These are phyloP conservation scores for Diaporthe caulivora DNA, from an alignment of 2,329 filamentous ascomycete species.

Conservation along the genomic window DNA sequence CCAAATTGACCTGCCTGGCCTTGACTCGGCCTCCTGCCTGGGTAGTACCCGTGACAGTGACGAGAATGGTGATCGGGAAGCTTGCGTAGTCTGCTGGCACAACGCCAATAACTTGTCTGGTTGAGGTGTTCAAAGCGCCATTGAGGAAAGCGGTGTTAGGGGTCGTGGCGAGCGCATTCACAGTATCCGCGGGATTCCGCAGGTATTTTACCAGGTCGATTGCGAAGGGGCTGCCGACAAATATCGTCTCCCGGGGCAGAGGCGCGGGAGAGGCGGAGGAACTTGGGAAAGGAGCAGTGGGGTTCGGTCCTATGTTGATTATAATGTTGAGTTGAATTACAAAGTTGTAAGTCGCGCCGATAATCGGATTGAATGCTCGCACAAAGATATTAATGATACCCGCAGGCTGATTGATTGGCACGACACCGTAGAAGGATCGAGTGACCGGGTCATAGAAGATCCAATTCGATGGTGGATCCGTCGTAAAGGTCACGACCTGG, in stretches of 20 bases:
- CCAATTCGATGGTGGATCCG: neutral
- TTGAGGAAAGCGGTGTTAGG: constrained; percentile 21
- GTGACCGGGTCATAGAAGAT: constrained; percentile 29
- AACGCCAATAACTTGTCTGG: constrained; percentile 5
- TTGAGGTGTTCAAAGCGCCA: neutral
- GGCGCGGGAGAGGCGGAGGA: neutral
- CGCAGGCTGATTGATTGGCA: neutral
- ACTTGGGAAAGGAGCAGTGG: neutral
- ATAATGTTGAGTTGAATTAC: neutral
- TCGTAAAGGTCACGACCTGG: constrained; percentile 17
- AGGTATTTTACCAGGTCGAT: constrained; percentile 20
- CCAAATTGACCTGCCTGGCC: neutral
- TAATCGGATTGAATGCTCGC: neutral
- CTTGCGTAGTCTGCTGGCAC: neutral
- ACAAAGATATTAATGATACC: neutral
- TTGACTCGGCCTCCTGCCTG: neutral
- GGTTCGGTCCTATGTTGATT: neutral
- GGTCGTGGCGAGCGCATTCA: neutral
- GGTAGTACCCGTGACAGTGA: neutral
- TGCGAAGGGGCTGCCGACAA: neutral
- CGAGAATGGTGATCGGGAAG: neutral
- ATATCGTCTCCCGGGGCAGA: constrained; percentile 7
- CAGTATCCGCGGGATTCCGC: neutral
- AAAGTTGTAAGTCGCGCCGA: neutral
- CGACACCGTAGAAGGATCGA: constrained; percentile 17